Conservation (phyloP, 2,329 filamentous ascomycete genomes). For the Colletotrichum salicis region DNA sequence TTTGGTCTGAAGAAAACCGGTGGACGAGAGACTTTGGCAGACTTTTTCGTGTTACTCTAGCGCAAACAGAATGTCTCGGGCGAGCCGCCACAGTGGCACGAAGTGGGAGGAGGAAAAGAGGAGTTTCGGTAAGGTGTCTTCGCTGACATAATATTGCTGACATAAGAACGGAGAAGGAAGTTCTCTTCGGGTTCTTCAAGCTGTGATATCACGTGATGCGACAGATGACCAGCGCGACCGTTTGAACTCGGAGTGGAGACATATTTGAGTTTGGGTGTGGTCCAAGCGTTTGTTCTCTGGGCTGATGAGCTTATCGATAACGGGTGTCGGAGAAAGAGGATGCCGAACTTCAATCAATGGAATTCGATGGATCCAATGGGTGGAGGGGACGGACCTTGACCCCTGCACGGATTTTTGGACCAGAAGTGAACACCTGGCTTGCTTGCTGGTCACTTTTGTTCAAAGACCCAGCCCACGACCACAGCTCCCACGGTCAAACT, state of each 20-base stretch:
- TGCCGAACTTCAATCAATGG: constrained; percentile 12
- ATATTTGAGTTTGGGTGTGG: background rate
- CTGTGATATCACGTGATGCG: background rate
- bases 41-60: constrained; percentile 28
- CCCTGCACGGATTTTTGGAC: constrained; percentile 31
- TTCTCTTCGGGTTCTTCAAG: too few relatives aligned
- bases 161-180: background rate
- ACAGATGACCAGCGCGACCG: background rate
- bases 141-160: background rate
- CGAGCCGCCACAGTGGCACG: constrained; percentile 13
- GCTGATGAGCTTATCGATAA: constrained; percentile 28
- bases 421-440: constrained; percentile 39
- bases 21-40: constrained; percentile 28
- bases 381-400: constrained; percentile 7
- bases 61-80: constrained; percentile 31
- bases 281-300: background rate
- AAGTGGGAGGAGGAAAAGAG: constrained; percentile 4
- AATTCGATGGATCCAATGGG: background rate
- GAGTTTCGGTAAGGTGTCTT: background rate
- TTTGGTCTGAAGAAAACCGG: constrained; percentile 22
- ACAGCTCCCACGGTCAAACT: constrained; percentile 8
- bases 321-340: constrained; percentile 33
- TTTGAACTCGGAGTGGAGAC: background rate
- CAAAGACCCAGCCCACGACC: constrained; percentile 26
- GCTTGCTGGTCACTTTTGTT: constrained; percentile 32